Base-by-base conservation (phyloP, 140 eudicot species). In the Ambrosia hybrid region DNA sequence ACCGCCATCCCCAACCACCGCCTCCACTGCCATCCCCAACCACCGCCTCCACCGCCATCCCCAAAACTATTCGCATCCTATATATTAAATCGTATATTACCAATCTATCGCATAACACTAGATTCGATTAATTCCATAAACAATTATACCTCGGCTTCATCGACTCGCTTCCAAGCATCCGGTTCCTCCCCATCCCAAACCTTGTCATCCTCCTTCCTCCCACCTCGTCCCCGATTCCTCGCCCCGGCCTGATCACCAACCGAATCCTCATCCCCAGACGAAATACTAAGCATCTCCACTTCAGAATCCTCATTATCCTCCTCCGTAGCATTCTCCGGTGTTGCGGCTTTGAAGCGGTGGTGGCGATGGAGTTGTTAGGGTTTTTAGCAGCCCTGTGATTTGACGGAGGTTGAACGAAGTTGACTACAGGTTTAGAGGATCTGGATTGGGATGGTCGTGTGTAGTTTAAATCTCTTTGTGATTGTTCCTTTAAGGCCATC, bases 261-360 rank as follows among this genome's bases (percentile, higher is more conserved):
- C 51, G 80, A 73, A 78, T 93, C 97, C 74, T 93, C 98, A 68
- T 93, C 98, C 0, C 98, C 98, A 1, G 98, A 93, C 3, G 97
- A 90, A 3, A 93, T 93, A 75, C 98, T 93, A 51, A 93, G 82
- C 98, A 93, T 80, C 85, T 93, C 98, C 41, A 93, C 89, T 71
- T 93, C 98, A 16, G 97, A 90, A 58, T 94, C 99, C 0, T 88
- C 99, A 34, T 94, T 97, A 0, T 85, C 95, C 60, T 90, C 96
- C 65, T 90, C 96, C 62, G 83, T 75, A 17, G 89, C 80, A 38
- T 76, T 81, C 78, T 68, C 17, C 73, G 85, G 76, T 71, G 83
- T 55, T 79, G 83, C 17, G 81, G 76, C 13, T 67, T 74, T 34
- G 34, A 71, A 6, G 60, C 16, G 33, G 62, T 4, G 13, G 17